phyloP scores from a whole-genome alignment of 345 rosid species.

The Boechera retrofracta region DNA sequence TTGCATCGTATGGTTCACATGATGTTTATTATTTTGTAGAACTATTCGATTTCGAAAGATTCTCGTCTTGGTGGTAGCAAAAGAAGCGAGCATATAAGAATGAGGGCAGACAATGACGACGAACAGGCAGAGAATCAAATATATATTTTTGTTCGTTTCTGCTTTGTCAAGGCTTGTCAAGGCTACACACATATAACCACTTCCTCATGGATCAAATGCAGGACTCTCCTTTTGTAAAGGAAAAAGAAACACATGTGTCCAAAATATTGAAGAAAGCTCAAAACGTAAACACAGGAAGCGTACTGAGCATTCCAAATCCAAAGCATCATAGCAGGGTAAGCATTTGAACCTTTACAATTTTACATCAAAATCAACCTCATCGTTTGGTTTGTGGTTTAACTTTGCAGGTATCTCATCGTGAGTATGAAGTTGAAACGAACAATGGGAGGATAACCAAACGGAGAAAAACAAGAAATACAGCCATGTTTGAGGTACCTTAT shows the following conservation, averaged over 20 bases:
- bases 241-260: background rate
- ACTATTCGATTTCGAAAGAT: conserved; percentile 7
- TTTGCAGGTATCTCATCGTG: conserved; percentile 11
- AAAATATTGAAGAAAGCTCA: conserved; percentile 13
- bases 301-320: conserved; percentile 29
- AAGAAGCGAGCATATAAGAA: conserved; percentile 2
- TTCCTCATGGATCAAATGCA: conserved; percentile 13
- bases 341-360: background rate
- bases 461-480: conserved; percentile 26
- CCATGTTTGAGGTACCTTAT: conserved; percentile 8
- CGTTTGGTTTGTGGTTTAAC: conserved; percentile 6
- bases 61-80: conserved; percentile 26
- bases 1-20: background rate
- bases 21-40: conserved; percentile 15
- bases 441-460: conserved; percentile 11
- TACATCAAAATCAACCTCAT: conserved; percentile 2
- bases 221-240: conserved; percentile 19
- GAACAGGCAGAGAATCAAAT: conserved; percentile 25
- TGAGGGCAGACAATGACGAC: background rate
- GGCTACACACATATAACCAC: background rate
- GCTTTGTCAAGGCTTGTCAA: background rate
- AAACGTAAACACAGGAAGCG: conserved; percentile 22
- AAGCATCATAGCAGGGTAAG: conserved; percentile 7
- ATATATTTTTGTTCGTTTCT: background rate
- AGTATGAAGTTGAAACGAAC: conserved; percentile 4